A percentile compares a stretch with the other conserved stretches of the same genome.
Conservation (phyloP, 129 eudicot species). For the Artemisia tridentata region DNA sequence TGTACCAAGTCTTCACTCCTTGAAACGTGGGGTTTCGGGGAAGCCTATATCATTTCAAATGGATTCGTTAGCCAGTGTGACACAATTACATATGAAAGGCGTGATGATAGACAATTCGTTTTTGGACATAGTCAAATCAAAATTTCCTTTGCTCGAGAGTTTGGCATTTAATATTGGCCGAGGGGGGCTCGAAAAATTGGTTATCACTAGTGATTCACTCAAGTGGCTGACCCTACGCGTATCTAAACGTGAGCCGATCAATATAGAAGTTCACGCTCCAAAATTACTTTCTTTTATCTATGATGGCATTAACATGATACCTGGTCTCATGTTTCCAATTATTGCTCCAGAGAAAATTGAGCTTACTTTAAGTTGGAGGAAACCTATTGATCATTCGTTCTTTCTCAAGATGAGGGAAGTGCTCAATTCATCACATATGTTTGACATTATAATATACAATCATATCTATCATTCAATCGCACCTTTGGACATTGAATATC, state of each 20-base stretch:
- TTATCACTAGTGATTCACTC: not conserved
- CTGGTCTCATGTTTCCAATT: not conserved
- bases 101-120: not conserved
- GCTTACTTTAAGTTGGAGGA: not conserved
- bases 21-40: not conserved
- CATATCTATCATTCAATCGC: not conserved
- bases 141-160: slow-evolving; percentile 3
- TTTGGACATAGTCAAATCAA: not conserved
- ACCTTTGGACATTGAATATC: not conserved
- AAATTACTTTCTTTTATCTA: not conserved
- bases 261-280: not conserved
- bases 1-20: not conserved
- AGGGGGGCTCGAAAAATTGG: not conserved
- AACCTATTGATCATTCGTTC: not conserved
- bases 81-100: not conserved
- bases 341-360: not conserved
- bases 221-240: too few species aligned
- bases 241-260: not conserved
- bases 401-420: slow-evolving; percentile 13
- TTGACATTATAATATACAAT: not conserved
- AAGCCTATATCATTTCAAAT: not conserved
- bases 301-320: not conserved
- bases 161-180: not conserved
- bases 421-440: not conserved
- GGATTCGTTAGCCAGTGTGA: not conserved